phyloP scores from a whole-genome alignment of 768 basidiomycete species.

The Calocera cornea region DNA sequence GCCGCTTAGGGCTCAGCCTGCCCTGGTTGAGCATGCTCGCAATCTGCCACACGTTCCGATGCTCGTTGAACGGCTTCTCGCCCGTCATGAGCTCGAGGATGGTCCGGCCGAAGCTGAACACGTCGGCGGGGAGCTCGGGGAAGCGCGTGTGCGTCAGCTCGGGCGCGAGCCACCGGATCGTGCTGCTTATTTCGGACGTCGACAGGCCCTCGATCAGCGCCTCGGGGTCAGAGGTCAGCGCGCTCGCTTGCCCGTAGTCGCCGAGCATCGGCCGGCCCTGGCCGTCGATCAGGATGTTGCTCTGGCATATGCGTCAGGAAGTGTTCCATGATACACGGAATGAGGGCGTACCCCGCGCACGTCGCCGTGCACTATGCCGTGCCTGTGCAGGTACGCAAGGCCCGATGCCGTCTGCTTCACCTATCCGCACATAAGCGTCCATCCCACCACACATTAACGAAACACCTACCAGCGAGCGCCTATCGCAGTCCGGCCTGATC shows the following conservation, averaged over 20 bases:
- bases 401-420: background rate
- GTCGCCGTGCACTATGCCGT: background rate
- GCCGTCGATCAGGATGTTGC: background rate
- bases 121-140: background rate
- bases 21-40: background rate
- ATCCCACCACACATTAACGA: background rate
- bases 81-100: background rate
- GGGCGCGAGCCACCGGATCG: background rate
- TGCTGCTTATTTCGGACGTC: background rate
- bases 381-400: background rate
- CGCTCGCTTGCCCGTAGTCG: background rate
- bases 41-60: background rate
- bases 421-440: no score
- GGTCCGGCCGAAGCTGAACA: background rate
- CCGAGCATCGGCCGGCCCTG: background rate
- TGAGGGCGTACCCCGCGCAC: background rate
- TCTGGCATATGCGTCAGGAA: background rate
- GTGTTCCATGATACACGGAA: background rate
- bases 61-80: background rate
- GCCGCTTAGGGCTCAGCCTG: background rate
- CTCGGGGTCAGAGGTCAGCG: background rate
- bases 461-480: background rate
- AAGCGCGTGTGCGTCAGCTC: background rate
- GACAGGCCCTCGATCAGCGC: background rate
- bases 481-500: background rate